Evolutionary conservation across 2,329 filamentous ascomycete genomes (phyloP).

Genomic region (Hypocreales sp.): DNA sequence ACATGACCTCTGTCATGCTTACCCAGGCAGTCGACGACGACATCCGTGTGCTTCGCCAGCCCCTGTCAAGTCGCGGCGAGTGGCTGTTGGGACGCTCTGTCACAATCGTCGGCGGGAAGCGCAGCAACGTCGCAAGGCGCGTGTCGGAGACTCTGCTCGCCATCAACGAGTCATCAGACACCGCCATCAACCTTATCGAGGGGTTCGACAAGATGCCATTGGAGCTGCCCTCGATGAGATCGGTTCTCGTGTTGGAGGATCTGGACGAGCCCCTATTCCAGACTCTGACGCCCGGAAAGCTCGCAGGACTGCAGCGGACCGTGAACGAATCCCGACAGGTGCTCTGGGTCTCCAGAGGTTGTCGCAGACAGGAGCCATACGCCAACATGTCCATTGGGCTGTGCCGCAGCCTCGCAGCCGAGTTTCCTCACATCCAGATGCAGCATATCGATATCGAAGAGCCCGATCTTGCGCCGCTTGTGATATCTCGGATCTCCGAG

Average conservation of each 20-base stretch:
- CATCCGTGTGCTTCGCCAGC: slow-evolving; percentile 1
- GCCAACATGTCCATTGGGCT: slow-evolving; percentile 6
- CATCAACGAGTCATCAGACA: not conserved
- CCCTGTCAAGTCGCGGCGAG: not conserved
- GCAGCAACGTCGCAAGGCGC: slow-evolving; percentile 5
- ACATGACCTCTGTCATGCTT: slow-evolving; percentile 8
- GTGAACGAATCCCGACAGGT: slow-evolving; percentile 6
- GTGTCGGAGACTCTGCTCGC: not conserved
- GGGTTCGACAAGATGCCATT: slow-evolving; percentile 5
- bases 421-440: slow-evolving; percentile 3
- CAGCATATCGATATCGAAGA: slow-evolving; percentile 2
- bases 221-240: not conserved
- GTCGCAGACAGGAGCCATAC: slow-evolving; percentile 7
- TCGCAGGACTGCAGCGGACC: slow-evolving; percentile 7
- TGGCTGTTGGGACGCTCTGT: not conserved
- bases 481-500: not conserved
- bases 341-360: slow-evolving; percentile 10
- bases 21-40: slow-evolving; percentile 6
- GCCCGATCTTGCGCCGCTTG: not conserved
- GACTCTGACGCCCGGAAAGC: slow-evolving; percentile 15
- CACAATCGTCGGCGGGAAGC: not conserved
- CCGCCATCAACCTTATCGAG: not conserved
- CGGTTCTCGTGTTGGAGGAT: slow-evolving; percentile 2
- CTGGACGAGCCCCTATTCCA: slow-evolving; percentile 11
- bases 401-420: slow-evolving; percentile 1